Base-by-base conservation (phyloP, 2,329 filamentous ascomycete species). In the Ceratocystis destructans region DNA sequence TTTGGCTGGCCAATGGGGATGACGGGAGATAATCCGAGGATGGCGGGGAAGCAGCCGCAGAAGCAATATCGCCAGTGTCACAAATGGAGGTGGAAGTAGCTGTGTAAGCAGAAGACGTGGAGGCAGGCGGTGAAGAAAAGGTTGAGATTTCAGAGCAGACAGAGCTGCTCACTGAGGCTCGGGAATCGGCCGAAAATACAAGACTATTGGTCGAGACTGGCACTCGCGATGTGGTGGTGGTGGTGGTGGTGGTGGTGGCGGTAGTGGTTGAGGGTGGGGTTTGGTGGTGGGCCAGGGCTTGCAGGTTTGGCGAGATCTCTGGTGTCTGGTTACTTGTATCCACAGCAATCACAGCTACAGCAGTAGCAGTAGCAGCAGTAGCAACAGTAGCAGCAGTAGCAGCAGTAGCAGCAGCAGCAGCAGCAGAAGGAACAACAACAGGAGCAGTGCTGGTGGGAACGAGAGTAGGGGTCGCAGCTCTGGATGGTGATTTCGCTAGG, bases 91-190 rank as follows among this genome's bases (percentile, higher is more conserved):
- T 67, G 64, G 70, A 55, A 12, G 50, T 25, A 25, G 50, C 5
- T 71, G 28, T 64, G 68, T 68, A 65, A 17, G 67, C 70, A 68
- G 68, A 68, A 37, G 69, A 68, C 31, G 70, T 67, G 62, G 70
- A 33, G n/a, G 28, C 17, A 2, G 28, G 55, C 71, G 25, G 65
- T 69, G 69, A 65, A n/a, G 68, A 70, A 68, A 69, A 68, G 45
- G 69, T 61, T 53, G 71, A 73, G 67, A 70, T 70, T 68, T 69
- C 70, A 64, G 71, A 72, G 69, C 44, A 68, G 64, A 65, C 65
- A 50, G 65, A 67, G 65, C 68, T 68, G 69, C 72, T 67, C 65
- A 68, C 69, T 64, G 70, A 71, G 68, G 69, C 67, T 66, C 70
- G 69, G 64, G 69, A 66, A 53, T 66, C 68, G 69, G 70, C 62